Conservation (phyloP, 176 grass and related monocot genomes). For the Echinochloa phyllopogon region DNA sequence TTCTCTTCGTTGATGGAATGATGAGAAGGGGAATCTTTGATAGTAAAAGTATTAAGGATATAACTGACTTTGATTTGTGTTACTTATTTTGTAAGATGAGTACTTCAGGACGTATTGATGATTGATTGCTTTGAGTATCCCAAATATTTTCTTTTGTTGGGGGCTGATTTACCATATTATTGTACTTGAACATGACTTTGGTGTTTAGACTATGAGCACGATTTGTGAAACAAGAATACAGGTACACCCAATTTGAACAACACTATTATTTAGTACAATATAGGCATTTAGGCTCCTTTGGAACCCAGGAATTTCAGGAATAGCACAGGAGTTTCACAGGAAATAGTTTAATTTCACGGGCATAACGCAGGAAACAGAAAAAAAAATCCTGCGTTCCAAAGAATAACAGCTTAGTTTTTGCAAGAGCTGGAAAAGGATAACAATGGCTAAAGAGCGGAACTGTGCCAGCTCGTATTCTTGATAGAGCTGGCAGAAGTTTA, state of each 20-base stretch:
- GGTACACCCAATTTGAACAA: no score
- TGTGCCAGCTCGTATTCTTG: not conserved
- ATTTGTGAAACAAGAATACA: not conserved
- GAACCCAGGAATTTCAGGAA: no score
- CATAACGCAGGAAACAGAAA: no score
- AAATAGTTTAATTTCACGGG: no score
- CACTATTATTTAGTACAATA: no score
- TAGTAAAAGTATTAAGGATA: slow-evolving; percentile 12
- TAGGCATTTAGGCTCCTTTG: no score
- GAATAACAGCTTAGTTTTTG: no score
- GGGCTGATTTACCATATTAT: not conserved
- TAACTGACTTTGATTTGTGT: not conserved
- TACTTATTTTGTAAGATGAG: not conserved
- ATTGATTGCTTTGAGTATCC: not conserved
- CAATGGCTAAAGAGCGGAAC: not conserved
- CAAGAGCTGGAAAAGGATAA: no score
- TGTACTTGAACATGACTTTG: no score
- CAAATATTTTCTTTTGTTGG: not conserved
- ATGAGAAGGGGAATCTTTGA: not conserved
- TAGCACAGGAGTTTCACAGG: no score
- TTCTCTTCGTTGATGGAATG: not conserved
- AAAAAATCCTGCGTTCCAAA: no score
- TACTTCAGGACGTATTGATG: not conserved
- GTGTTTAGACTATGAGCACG: not conserved
- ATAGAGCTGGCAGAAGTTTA: not conserved